phyloP scores from a whole-genome alignment of 1,139 yeast genomes.

The Zhuliangozyma parablackwelliae region DNA sequence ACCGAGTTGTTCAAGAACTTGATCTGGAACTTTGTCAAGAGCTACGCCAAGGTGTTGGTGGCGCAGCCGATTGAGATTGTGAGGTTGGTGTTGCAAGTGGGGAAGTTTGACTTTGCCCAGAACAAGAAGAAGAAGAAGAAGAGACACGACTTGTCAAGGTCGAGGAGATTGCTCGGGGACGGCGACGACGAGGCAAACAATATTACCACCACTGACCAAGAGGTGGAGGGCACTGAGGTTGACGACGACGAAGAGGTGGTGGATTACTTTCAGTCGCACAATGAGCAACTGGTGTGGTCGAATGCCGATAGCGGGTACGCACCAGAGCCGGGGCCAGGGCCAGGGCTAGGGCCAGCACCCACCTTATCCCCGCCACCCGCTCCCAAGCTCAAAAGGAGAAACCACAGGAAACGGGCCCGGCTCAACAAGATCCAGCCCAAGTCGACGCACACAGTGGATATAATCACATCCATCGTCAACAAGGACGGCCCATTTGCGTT shows the following conservation, averaged over 20 bases:
- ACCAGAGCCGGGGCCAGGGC: too few species aligned
- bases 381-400: not conserved
- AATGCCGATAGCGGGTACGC: conserved; percentile 6
- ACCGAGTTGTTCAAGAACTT: conserved; percentile 52
- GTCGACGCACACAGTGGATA: conserved; percentile 66
- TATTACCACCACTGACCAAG: not conserved
- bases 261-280: conserved; percentile 45
- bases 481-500: conserved; percentile 82
- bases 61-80: conserved; percentile 91
- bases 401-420: conserved; percentile 7
- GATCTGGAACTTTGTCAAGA: conserved; percentile 56
- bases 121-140: conserved; percentile 6
- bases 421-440: conserved; percentile 48
- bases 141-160: conserved; percentile 2
- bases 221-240: conserved; percentile 10
- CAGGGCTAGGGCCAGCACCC: conserved; percentile 1
- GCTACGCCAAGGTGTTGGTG: conserved; percentile 61
- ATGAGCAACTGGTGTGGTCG: conserved; percentile 12
- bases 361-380: conserved; percentile 2
- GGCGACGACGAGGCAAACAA: conserved; percentile 9
- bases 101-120: conserved; percentile 41
- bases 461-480: conserved; percentile 62
- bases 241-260: conserved; percentile 50
- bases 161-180: conserved; percentile 10
- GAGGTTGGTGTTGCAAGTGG: conserved; percentile 75